Conservation (phyloP, 495 filamentous ascomycete genomes). For the Podospora tetraspora region DNA sequence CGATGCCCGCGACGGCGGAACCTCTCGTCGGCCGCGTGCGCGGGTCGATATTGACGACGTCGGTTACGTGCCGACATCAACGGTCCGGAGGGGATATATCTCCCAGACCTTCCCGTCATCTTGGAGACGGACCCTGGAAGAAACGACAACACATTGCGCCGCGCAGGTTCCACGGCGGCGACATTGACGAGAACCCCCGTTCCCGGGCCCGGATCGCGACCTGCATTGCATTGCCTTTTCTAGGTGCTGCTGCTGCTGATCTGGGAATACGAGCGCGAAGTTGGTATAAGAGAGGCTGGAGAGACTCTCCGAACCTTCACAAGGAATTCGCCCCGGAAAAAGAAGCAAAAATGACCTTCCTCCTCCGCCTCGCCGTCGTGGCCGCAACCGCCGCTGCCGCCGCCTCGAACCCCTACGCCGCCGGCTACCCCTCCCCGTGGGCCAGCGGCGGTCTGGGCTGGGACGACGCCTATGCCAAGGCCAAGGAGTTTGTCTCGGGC, state of each 20-base stretch:
- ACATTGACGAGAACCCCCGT: not conserved
- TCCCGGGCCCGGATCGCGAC: not conserved
- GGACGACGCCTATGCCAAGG: slow-evolving; percentile 74
- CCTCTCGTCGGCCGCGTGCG: too few species aligned
- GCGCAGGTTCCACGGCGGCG: not conserved
- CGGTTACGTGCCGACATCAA: not conserved
- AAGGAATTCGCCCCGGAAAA: too few species aligned
- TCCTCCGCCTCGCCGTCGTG: slow-evolving; percentile 5
- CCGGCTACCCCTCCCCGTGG: slow-evolving; percentile 74
- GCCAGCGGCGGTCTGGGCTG: slow-evolving; percentile 58
- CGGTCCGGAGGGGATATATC: not conserved
- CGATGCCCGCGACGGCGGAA: not conserved
- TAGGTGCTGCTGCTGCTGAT: not conserved
- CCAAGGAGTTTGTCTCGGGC: slow-evolving; percentile 60
- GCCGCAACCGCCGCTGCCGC: slow-evolving; percentile 18
- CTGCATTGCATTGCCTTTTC: not conserved
- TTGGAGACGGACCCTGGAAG: not conserved
- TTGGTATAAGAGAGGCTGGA: not conserved
- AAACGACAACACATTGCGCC: not conserved
- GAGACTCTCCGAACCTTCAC: not conserved
- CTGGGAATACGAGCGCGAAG: not conserved
- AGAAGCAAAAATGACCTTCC: not conserved
- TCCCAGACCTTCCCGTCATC: not conserved
- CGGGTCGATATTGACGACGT: not conserved
- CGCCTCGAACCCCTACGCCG: slow-evolving; percentile 34